Conservation (phyloP, 768 basidiomycete genomes). For the Phallus indusiatus region DNA sequence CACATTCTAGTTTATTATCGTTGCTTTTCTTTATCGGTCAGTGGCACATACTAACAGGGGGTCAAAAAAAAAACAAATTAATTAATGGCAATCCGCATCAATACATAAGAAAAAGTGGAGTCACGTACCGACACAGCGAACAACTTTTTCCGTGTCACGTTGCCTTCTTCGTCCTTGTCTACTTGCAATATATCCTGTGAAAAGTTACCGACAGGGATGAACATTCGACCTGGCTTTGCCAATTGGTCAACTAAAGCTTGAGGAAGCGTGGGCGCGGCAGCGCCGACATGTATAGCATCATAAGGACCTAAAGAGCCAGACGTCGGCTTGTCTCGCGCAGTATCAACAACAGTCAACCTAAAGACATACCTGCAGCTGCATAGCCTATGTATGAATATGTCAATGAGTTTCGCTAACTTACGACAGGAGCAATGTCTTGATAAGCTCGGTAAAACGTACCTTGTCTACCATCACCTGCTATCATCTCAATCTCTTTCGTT, state of each 20-base stretch:
- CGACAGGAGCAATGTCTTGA: not conserved
- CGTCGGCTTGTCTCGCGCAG: not conserved
- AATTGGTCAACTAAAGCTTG: slow-evolving; percentile 68
- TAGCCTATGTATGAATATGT: slow-evolving; percentile 11
- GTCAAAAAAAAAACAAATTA: not conserved
- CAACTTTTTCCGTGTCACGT: slow-evolving; percentile 50
- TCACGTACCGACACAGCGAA: slow-evolving; percentile 76
- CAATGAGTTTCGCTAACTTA: not conserved
- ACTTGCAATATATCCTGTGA: slow-evolving; percentile 60
- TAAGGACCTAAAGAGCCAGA: slow-evolving; percentile 48
- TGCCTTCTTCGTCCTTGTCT: slow-evolving; percentile 68
- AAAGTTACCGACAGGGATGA: slow-evolving; percentile 74
- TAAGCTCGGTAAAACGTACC: slow-evolving; percentile 32
- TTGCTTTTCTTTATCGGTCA: slow-evolving; percentile 39
- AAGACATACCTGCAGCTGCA: slow-evolving; percentile 12
- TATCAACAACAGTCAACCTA: not conserved
- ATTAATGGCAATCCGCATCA: not conserved
- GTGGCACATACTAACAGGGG: slow-evolving; percentile 50
- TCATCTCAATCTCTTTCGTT: slow-evolving; percentile 46
- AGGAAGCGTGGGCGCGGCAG: slow-evolving; percentile 74
- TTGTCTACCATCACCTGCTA: slow-evolving; percentile 72
- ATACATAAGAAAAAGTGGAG: not conserved
- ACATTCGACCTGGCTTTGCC: slow-evolving; percentile 70
- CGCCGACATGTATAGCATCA: slow-evolving; percentile 89
- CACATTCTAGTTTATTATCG: not conserved